phyloP scores from a whole-genome alignment of 139 green algal species.

The Micractinium sp. region DNA sequence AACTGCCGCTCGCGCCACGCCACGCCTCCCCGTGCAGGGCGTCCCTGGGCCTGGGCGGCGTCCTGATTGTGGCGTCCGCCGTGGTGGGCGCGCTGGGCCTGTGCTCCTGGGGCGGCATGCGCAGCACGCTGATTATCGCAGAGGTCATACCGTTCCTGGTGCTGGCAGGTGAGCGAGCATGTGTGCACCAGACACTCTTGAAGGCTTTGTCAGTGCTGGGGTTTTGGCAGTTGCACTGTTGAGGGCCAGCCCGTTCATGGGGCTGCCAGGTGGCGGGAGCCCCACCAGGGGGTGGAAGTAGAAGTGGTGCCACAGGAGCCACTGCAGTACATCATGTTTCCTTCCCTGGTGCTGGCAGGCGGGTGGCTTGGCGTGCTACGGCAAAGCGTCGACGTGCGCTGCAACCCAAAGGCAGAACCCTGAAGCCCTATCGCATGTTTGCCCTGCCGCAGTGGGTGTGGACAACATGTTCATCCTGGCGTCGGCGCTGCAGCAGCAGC shows the following conservation, averaged over 20 bases:
- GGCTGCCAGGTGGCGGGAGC: too few species aligned
- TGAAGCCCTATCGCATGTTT: too few species aligned
- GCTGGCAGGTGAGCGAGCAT: conserved; percentile 60
- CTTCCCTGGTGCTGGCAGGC: neutral
- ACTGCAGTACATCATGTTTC: too few species aligned
- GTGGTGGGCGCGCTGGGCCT: conserved; percentile 77
- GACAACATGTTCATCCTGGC: conserved; percentile 97
- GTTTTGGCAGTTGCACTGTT: too few species aligned
- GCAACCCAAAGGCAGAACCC: too few species aligned
- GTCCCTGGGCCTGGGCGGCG: conserved; percentile 73
- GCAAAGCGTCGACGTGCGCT: too few species aligned
- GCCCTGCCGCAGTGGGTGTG: conserved; percentile 73
- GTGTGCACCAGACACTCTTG: neutral
- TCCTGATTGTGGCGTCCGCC: conserved; percentile 75
- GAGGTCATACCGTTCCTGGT: conserved; percentile 95
- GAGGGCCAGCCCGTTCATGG: too few species aligned
- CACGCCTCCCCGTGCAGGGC: conserved; percentile 11
- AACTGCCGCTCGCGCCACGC: neutral
- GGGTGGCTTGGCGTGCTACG: neutral
- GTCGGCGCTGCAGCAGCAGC: conserved; percentile 74
- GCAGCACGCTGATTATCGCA: conserved; percentile 82
- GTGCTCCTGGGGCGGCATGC: conserved; percentile 62
- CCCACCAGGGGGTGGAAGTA: too few species aligned
- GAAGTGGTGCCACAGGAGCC: too few species aligned
- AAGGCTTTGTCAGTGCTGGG: too few species aligned